Evolutionary conservation across 257 asterid species (phyloP).

Genomic region (Datura wrightii): DNA sequence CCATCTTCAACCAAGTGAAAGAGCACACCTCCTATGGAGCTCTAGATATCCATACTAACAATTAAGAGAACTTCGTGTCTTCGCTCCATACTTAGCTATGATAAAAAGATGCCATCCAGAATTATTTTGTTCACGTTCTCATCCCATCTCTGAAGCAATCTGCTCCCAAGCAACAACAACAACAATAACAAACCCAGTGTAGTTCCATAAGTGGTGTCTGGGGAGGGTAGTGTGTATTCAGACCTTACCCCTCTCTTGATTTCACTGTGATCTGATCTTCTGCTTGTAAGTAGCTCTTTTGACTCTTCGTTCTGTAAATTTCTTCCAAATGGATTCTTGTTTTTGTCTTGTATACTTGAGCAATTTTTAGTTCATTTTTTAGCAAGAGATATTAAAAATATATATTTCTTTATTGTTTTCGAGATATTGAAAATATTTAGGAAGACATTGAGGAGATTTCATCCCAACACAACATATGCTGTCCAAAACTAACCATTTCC

Average conservation of each 20-base stretch:
- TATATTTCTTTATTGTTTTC: too few relatives aligned
- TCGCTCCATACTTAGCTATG: neutral
- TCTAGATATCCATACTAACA: neutral
- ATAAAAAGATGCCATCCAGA: neutral
- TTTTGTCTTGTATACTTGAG: neutral
- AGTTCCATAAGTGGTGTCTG: too few relatives aligned
- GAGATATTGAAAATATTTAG: neutral
- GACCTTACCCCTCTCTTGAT: neutral
- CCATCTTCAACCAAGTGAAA: slow-evolving; percentile 1
- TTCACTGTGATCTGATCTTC: neutral
- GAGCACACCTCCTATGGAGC: neutral
- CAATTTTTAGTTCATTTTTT: neutral
- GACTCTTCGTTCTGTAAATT: neutral
- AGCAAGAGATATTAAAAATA: neutral
- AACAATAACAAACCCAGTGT: too few relatives aligned
- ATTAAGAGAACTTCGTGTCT: slow-evolving; percentile 6
- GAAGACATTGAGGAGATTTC: neutral
- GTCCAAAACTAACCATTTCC: neutral
- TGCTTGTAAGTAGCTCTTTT: neutral
- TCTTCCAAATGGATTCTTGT: neutral
- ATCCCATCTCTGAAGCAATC: neutral
- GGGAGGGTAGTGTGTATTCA: too few relatives aligned
- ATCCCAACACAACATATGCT: neutral
- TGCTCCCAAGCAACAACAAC: neutral
- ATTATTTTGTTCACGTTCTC: neutral